Evolutionary conservation across 768 basidiomycete genomes (phyloP), one percentile per base, ranked within the genome.

Genomic region (Trametes punicea): DNA sequence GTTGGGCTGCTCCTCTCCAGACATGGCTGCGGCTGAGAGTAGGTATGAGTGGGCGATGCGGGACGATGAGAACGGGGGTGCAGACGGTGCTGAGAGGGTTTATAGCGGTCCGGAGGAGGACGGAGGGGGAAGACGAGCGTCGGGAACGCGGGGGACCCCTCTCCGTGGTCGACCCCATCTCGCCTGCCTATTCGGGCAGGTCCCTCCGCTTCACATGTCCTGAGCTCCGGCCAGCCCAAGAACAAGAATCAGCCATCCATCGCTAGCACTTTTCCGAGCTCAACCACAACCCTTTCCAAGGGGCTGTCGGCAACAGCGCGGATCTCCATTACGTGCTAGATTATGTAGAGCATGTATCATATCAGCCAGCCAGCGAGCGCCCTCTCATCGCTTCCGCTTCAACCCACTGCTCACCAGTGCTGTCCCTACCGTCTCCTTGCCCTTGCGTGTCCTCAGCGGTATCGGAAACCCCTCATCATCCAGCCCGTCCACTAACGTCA

Each of bases 391-490:
- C 67, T 88, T 89, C 61, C 87, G 74, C 73, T 89, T 88, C 62
- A 71, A 69, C 5, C 84, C 86, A n/a, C 56, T 55, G 25, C 65
- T 57, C 13, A 72, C 55, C 47, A 42, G 10, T 27, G 51, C 48
- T 16, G 56, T 57, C 0, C 74, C 71, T 30, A 74, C 72, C 13
- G 73, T 64, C 60, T 84, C 81, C 67, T 82, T 82, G 36, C 80
- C 79, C 70, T 81, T 87, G 61, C 88, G 78, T 51, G 80, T 79
- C 70, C 89, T 81, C 67, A 90, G 72, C 9, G 88, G 87, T 51
- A 83, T 77, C 31, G 87, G 83, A 68, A 90, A 88, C 49, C 71
- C 73, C 26, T 84, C 81, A 59, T 84, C 84, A 65, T 85, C 87
- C 68, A 67, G 51, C 50, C 65, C 66, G 23, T 62, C 61, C 5